Evolutionary conservation across 2,329 filamentous ascomycete genomes (phyloP).

Genomic region (Fusarium hainanense): DNA sequence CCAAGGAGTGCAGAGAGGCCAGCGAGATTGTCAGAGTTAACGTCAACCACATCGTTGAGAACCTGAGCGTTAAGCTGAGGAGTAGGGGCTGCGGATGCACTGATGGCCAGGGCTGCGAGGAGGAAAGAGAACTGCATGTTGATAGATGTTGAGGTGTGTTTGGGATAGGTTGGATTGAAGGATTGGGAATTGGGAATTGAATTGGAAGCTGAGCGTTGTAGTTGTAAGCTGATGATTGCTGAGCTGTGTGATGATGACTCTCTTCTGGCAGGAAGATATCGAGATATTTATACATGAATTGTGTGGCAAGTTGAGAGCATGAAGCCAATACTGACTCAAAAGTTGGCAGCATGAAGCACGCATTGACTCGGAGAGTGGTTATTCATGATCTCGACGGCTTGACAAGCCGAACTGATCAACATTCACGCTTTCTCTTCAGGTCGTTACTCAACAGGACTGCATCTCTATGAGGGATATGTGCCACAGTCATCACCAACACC

Average conservation of each 20-base stretch:
- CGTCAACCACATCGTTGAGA: background rate
- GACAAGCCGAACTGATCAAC: background rate
- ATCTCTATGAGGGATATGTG: background rate
- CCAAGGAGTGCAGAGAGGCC: background rate
- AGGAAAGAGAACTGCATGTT: background rate
- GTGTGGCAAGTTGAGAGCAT: background rate
- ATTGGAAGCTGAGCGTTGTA: background rate
- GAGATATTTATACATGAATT: background rate
- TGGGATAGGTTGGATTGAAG: background rate
- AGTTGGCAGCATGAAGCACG: background rate
- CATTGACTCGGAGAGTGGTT: background rate
- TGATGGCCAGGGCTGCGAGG: background rate
- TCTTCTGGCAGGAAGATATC: background rate
- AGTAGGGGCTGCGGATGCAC: background rate
- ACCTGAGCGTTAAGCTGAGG: background rate
- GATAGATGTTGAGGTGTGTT: background rate
- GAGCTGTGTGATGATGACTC: background rate
- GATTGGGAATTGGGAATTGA: background rate
- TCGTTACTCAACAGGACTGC: background rate
- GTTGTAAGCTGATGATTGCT: background rate
- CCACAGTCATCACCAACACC: background rate
- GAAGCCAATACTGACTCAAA: background rate
- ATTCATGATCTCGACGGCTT: background rate
- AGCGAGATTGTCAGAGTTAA: background rate
- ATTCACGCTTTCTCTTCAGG: too few species aligned